Percentiles rank a stretch among this genome's conserved stretches.
phyloP scores from a whole-genome alignment of 2,329 filamentous ascomycete species.

The Aspergillus unguis region DNA sequence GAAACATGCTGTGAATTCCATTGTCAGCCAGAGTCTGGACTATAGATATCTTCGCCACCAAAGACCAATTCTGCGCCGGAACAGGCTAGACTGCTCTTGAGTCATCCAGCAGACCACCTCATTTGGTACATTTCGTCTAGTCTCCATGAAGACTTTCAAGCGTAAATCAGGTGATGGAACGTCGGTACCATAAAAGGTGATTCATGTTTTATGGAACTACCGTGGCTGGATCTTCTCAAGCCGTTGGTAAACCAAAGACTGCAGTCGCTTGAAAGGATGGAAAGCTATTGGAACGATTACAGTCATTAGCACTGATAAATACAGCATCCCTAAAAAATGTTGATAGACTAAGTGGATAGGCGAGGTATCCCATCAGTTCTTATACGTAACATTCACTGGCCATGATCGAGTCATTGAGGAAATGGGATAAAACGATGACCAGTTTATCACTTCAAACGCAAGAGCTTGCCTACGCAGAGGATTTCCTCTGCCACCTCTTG shows the following conservation, averaged over 20 bases:
- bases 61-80: background rate
- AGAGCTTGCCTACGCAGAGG: no score
- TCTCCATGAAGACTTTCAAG: background rate
- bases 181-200: background rate
- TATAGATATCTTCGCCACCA: background rate
- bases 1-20: background rate
- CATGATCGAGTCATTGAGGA: no score
- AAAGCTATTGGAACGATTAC: no score
- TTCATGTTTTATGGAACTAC: background rate
- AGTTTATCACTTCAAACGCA: no score
- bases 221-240: background rate
- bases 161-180: background rate
- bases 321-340: no score
- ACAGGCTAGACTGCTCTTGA: background rate
- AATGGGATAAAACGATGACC: no score
- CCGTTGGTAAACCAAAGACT: background rate
- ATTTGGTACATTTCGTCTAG: background rate
- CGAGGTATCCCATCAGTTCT: no score
- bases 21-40: background rate
- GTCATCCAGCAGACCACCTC: background rate
- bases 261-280: no score
- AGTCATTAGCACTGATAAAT: no score
- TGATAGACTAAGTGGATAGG: no score
- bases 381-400: no score
- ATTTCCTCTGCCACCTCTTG: no score